Evolutionary conservation across 768 basidiomycete genomes (phyloP).

Genomic region (Kwoniella sp.): DNA sequence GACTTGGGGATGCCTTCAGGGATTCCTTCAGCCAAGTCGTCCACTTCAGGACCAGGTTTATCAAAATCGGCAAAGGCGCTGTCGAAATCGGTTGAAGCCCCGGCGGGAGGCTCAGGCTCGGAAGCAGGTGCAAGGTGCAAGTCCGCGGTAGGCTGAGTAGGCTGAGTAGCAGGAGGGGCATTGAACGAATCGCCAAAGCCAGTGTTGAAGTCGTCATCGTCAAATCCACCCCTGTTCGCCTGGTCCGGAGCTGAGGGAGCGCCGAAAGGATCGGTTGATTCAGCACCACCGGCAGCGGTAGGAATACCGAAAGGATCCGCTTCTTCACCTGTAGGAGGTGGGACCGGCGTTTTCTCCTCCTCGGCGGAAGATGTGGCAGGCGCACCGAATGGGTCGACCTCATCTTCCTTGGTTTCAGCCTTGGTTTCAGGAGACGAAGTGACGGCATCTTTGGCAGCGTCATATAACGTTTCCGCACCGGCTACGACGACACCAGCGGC

Average conservation of each 20-base stretch:
- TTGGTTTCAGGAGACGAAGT: conserved; percentile 18
- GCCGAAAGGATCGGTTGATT: conserved; percentile 39
- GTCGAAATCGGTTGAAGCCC: conserved; percentile 46
- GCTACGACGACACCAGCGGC: conserved; percentile 35
- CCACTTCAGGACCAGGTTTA: conserved; percentile 9
- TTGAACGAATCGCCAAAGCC: conserved; percentile 55
- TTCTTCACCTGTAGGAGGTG: conserved; percentile 12
- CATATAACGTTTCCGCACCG: conserved; percentile 38
- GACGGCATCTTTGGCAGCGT: conserved; percentile 37
- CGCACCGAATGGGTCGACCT: conserved; percentile 32
- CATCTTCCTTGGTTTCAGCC: conserved; percentile 12
- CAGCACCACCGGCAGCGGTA: neutral
- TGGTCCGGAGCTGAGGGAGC: conserved; percentile 16
- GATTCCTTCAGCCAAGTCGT: conserved; percentile 43
- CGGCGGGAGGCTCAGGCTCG: conserved; percentile 20
- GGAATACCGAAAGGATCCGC: conserved; percentile 38
- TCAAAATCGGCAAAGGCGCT: conserved; percentile 51
- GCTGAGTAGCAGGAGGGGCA: conserved; percentile 30
- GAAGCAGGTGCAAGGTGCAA: conserved; percentile 7
- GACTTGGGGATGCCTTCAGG: conserved; percentile 60
- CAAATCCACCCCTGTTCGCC: conserved; percentile 7
- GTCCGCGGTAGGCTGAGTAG: conserved; percentile 9
- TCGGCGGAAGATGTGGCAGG: neutral
- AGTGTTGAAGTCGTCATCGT: conserved; percentile 46
- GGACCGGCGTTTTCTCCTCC: conserved; percentile 12